Base-by-base conservation (phyloP, 2,329 filamentous ascomycete genomes). In the Thelonectria rubi region DNA sequence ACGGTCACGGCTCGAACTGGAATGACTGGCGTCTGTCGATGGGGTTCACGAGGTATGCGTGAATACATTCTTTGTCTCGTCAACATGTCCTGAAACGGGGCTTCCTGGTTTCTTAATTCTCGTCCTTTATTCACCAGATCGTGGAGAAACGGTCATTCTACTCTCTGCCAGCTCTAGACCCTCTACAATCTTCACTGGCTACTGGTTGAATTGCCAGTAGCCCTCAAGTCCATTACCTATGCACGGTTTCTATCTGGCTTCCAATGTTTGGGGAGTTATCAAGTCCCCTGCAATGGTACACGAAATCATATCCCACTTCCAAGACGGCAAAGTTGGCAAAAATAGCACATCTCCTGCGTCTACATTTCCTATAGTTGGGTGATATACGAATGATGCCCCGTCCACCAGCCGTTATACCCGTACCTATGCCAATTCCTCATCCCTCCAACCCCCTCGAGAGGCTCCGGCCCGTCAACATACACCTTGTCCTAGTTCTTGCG, bases 1-100 rank as follows among this genome's bases (percentile, higher is more conserved):
- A 73, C 61, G 64, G 56, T 69, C 65, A 74, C 62, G 73, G 74
- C 58, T 63, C 70, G 59, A 59, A 64, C 64, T 65, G 68, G 66
- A 66, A 73, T 72, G 65, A 62, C 60, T 65, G 73, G 73, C 70
- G 69, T 71, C 64, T 68, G 47, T 52, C 55, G 48, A 72, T 73
- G 73, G 67, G 55, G 68, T 71, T 70, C 72, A 74, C 71, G 71
- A 73, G 69, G 70, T 74, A 74, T 73, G 72, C 71, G 72, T 75
- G 73, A 68, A 73, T 66, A 63, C 51, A 65, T 72, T 69, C 63
- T 69, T 71, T 65, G 61, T 72, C 62, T 65, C 62, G 62, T 53
- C 15, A 30, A 40, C 46, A 52, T 20, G 17, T 39, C 52, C 49
- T 58, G 49, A 40, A 8, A 48, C 47, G 55, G 54, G 48, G 53